Conservation (phyloP, 768 basidiomycete genomes). For the Terana coerulea region DNA sequence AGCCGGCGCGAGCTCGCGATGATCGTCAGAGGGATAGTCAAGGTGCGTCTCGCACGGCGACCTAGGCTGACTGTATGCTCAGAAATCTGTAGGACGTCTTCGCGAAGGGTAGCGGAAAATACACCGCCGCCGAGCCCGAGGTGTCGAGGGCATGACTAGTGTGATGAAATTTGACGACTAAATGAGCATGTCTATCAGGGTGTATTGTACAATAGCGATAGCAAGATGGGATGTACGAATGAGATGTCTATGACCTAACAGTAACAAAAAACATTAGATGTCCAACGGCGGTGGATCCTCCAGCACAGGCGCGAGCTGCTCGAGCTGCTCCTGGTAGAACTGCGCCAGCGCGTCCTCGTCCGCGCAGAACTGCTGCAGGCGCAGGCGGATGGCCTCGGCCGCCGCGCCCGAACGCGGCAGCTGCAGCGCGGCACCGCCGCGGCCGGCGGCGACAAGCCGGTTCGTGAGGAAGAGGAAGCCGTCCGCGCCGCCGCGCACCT, state of each 20-base stretch:
- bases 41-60: slow-evolving; percentile 36
- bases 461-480: slow-evolving; percentile 92
- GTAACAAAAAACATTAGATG: slow-evolving; percentile 29
- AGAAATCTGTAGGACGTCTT: slow-evolving; percentile 3
- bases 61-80: not conserved
- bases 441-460: slow-evolving; percentile 70
- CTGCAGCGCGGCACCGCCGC: slow-evolving; percentile 52
- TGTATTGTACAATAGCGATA: not conserved
- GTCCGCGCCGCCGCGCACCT: slow-evolving; percentile 72
- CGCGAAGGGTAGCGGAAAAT: not conserved
- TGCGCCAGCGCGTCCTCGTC: slow-evolving; percentile 46
- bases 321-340: slow-evolving; percentile 76
- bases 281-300: slow-evolving; percentile 56
- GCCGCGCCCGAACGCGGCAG: slow-evolving; percentile 51
- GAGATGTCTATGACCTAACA: too few relatives aligned
- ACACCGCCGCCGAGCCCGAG: not conserved
- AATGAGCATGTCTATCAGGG: not conserved
- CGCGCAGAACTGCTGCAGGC: slow-evolving; percentile 62
- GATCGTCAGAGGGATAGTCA: slow-evolving; percentile 60
- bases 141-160: not conserved
- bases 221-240: too few relatives aligned
- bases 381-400: slow-evolving; percentile 58
- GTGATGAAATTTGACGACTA: not conserved
- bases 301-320: slow-evolving; percentile 34
- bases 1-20: slow-evolving; percentile 60